Conservation (phyloP, 371 early-diverging fungal genomes). For the Cokeromyces recurvatus region DNA sequence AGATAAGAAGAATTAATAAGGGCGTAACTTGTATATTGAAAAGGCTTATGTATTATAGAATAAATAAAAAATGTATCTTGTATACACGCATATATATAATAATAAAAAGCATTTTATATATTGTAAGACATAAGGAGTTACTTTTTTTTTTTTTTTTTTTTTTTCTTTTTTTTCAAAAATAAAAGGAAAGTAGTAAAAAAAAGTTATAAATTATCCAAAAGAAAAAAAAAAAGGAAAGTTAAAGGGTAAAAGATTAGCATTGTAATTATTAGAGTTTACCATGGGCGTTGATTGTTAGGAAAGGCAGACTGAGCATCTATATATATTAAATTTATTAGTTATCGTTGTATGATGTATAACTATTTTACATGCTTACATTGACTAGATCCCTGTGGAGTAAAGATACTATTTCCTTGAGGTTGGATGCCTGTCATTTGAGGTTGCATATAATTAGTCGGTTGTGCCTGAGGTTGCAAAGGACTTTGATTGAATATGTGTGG, state of each 20-base stretch:
- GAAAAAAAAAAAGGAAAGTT: no score
- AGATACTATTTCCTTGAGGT: constrained; percentile 17
- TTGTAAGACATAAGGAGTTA: neutral
- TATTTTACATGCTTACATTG: constrained; percentile 19
- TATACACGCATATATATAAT: neutral
- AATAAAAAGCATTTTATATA: neutral
- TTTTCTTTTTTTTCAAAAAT: no score
- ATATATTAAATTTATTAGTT: neutral
- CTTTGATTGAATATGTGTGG: constrained; percentile 32
- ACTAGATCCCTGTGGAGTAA: constrained; percentile 29
- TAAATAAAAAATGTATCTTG: no score
- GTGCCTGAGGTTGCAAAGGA: constrained; percentile 23
- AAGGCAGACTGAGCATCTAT: constrained; percentile 24
- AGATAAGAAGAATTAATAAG: constrained; percentile 63
- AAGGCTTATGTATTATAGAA: no score
- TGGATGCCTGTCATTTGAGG: constrained; percentile 19
- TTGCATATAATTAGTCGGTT: constrained; percentile 20
- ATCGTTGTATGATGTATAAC: neutral
- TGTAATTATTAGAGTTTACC: no score
- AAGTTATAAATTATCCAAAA: no score
- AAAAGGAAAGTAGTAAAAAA: no score
- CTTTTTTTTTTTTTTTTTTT: no score
- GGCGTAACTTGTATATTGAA: no score
- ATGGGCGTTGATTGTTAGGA: no score
- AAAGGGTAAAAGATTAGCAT: no score